phyloP scores from a whole-genome alignment of 495 filamentous ascomycete genomes.

The Aspergillus nidulans region DNA sequence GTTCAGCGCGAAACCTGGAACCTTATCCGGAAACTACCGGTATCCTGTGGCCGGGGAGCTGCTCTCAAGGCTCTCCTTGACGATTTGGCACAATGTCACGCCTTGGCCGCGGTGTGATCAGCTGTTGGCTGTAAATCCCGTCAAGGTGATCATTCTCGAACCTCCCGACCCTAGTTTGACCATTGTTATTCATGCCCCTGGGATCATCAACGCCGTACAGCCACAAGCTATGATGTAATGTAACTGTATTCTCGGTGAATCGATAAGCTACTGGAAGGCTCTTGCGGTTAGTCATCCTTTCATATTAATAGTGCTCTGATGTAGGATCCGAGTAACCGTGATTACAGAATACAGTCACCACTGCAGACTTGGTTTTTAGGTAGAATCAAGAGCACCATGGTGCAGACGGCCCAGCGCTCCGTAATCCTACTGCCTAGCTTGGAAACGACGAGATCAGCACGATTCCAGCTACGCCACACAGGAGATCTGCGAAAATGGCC shows the following conservation, averaged over 20 bases:
- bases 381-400: background rate
- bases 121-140: slow-evolving; percentile 2
- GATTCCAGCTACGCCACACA: background rate
- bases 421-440: slow-evolving; percentile 12
- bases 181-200: slow-evolving; percentile 12
- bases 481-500: background rate
- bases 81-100: slow-evolving; percentile 13
- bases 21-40: background rate
- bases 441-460: background rate
- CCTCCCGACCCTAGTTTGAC: slow-evolving; percentile 17
- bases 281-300: background rate
- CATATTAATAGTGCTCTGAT: background rate
- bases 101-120: slow-evolving; percentile 16
- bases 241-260: background rate
- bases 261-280: background rate
- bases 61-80: background rate
- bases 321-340: background rate
- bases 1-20: background rate
- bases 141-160: slow-evolving; percentile 1
- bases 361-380: background rate
- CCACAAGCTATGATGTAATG: background rate
- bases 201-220: background rate
- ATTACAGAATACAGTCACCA: background rate
- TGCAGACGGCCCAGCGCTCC: too few species aligned
- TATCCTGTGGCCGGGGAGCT: background rate